These are phyloP conservation scores for Eucalyptus pauciflora DNA, from an alignment of 345 rosid genomes.

Conservation along the genomic window DNA sequence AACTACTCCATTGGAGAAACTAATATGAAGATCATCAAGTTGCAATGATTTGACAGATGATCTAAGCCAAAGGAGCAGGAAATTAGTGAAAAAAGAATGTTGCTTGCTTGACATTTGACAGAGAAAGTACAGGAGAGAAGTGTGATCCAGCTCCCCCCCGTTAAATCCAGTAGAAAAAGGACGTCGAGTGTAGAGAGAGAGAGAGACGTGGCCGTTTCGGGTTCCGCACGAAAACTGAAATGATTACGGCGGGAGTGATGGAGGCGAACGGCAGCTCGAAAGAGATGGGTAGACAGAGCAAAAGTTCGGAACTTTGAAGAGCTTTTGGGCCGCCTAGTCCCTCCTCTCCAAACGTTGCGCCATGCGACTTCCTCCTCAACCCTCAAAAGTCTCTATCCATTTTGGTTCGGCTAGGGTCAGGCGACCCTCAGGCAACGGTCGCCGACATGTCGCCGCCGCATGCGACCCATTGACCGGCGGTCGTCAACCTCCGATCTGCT, in stretches of 20 bases:
- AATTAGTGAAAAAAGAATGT: neutral
- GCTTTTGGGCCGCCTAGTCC: neutral
- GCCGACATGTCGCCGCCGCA: no score
- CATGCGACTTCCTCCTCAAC: conserved; percentile 9
- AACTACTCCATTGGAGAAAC: neutral
- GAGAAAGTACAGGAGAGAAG: neutral
- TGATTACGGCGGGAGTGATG: conserved; percentile 23
- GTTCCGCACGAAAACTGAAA: neutral
- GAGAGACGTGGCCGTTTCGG: neutral
- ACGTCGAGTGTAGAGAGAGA: neutral
- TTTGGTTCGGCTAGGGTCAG: no score
- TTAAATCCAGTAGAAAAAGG: neutral
- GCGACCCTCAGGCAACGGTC: no score
- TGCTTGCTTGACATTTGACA: neutral
- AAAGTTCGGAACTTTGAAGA: neutral
- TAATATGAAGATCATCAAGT: neutral
- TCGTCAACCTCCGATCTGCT: no score
- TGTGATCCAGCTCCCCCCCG: neutral
- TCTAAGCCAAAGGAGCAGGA: neutral
- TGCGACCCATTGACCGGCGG: no score
- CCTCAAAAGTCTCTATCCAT: neutral
- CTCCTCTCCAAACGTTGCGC: neutral
- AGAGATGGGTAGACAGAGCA: conserved; percentile 1
- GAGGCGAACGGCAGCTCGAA: neutral
- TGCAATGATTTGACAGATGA: neutral